These are phyloP conservation scores for Beauveria sp. DNA, from an alignment of 2,329 filamentous ascomycete species.

Conservation along the genomic window DNA sequence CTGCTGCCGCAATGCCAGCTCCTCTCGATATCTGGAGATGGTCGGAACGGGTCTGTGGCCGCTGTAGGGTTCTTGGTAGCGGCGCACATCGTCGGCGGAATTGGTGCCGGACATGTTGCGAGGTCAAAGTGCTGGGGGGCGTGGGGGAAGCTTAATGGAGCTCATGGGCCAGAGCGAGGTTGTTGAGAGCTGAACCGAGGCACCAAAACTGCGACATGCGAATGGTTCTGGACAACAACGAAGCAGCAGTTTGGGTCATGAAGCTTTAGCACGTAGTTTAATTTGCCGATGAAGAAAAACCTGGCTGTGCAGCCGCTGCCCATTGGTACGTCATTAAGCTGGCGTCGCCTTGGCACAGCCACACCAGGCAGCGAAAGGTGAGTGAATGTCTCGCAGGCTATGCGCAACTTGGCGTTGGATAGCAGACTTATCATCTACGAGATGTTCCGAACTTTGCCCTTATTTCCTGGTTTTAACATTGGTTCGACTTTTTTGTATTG, in stretches of 20 bases:
- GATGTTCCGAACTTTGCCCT: not conserved
- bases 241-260: not conserved
- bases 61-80: conserved; percentile 34
- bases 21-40: conserved; percentile 39
- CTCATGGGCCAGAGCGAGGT: conserved; percentile 4
- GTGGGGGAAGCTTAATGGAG: conserved; percentile 6
- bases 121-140: not conserved
- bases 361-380: not conserved
- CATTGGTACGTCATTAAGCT: conserved; percentile 9
- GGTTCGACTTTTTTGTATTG: too few relatives aligned
- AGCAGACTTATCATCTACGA: not conserved
- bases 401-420: not conserved
- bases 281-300: not conserved
- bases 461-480: not conserved
- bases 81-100: conserved; percentile 29
- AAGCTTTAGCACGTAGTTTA: not conserved
- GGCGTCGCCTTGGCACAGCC: conserved; percentile 11
- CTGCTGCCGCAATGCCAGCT: conserved; percentile 35
- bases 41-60: conserved; percentile 39
- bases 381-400: not conserved
- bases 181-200: not conserved
- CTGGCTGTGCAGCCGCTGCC: not conserved
- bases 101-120: conserved; percentile 27
- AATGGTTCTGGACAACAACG: not conserved
- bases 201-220: not conserved